phyloP scores from a whole-genome alignment of 1,139 yeast species.

The Spathaspora sp. region DNA sequence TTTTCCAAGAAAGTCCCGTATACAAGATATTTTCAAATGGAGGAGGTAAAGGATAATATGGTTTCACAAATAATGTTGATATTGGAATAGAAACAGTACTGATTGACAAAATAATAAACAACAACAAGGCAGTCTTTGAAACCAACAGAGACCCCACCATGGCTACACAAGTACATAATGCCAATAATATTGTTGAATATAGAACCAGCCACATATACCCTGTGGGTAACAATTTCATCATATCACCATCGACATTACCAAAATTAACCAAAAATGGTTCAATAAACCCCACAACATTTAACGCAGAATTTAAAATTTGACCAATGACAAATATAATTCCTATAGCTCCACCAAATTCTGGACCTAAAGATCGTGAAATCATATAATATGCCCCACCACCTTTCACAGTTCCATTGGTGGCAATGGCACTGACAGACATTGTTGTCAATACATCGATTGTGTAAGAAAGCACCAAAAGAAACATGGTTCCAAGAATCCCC shows the following conservation, averaged over 20 bases:
- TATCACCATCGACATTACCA: slow-evolving; percentile 56
- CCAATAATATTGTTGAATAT: slow-evolving; percentile 66
- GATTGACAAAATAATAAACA: slow-evolving; percentile 65
- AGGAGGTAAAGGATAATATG: slow-evolving; percentile 47
- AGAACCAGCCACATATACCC: slow-evolving; percentile 58
- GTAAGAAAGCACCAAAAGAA: slow-evolving; percentile 59
- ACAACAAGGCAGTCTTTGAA: slow-evolving; percentile 75
- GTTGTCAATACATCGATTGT: slow-evolving; percentile 68
- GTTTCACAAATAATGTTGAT: slow-evolving; percentile 64
- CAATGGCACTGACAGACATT: slow-evolving; percentile 72
- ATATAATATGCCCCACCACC: slow-evolving; percentile 87
- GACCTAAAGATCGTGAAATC: slow-evolving; percentile 78
- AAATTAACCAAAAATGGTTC: slow-evolving; percentile 73
- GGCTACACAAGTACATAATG: slow-evolving; percentile 75
- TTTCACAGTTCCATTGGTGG: slow-evolving; percentile 79
- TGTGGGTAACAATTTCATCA: slow-evolving; percentile 48
- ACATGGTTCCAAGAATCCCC: slow-evolving; percentile 66
- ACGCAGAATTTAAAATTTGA: slow-evolving; percentile 70
- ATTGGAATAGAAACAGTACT: slow-evolving; percentile 84
- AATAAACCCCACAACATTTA: slow-evolving; percentile 78
- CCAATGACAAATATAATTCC: slow-evolving; percentile 78
- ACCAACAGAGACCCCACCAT: slow-evolving; percentile 82
- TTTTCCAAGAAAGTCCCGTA: slow-evolving; percentile 72
- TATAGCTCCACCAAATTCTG: slow-evolving; percentile 83
- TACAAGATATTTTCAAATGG: slow-evolving; percentile 52